A percentile compares a stretch with the other conserved stretches of the same genome.
phyloP scores from a whole-genome alignment of 2,329 filamentous ascomycete species.

The Colletotrichum magnum region DNA sequence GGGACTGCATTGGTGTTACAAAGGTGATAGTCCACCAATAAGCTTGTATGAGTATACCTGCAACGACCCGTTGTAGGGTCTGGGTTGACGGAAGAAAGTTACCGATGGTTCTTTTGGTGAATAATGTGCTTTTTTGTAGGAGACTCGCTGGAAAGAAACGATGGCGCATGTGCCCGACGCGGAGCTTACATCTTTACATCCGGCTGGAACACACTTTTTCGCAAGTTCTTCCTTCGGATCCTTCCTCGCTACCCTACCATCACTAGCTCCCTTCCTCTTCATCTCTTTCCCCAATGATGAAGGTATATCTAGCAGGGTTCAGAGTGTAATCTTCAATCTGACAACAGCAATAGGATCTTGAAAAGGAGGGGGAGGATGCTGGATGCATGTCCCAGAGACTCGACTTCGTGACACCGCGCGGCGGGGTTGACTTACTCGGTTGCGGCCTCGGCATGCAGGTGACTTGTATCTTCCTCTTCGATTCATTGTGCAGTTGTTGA shows the following conservation, averaged over 20 bases:
- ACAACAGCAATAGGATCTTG: background rate
- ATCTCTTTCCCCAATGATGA: background rate
- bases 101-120: background rate
- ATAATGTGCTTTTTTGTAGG: background rate
- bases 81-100: background rate
- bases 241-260: slow-evolving; percentile 5
- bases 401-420: slow-evolving; percentile 17
- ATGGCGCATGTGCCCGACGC: slow-evolving; percentile 27
- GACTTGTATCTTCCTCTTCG: background rate
- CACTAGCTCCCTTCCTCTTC: slow-evolving; percentile 10
- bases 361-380: background rate
- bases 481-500: background rate
- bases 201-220: background rate
- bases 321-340: slow-evolving; percentile 5
- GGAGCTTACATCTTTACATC: background rate
- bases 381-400: slow-evolving; percentile 18
- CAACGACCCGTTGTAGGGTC: background rate
- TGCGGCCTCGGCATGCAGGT: background rate
- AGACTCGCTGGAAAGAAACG: slow-evolving; percentile 4
- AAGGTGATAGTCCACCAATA: slow-evolving; percentile 28
- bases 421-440: slow-evolving; percentile 4
- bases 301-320: background rate
- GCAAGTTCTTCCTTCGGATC: slow-evolving; percentile 24
- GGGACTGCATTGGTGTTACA: slow-evolving; percentile 1
- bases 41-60: background rate